Percentiles rank a stretch among this genome's conserved stretches.
phyloP scores from a whole-genome alignment of 257 asterid species.

The Solanum piurae region DNA sequence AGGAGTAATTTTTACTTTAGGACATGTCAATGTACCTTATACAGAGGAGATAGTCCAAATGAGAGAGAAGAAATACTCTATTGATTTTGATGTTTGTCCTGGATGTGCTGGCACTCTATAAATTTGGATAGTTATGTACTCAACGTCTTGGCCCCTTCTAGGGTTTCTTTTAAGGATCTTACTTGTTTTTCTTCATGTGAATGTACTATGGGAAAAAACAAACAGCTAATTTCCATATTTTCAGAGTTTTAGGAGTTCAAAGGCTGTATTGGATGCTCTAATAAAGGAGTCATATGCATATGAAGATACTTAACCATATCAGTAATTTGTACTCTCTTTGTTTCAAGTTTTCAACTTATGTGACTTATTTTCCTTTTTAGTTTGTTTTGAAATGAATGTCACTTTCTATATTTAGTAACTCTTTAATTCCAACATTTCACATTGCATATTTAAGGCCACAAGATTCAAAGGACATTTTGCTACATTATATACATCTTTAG shows the following conservation, averaged over 20 bases:
- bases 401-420: not conserved
- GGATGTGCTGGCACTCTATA: not conserved
- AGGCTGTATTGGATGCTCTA: not conserved
- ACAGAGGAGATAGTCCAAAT: not conserved
- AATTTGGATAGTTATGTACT: not conserved
- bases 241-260: not conserved
- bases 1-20: not conserved
- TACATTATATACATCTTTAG: not conserved
- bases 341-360: not conserved
- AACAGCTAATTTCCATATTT: not conserved
- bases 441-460: not conserved
- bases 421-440: not conserved
- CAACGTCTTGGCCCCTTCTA: not conserved
- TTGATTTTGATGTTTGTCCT: not conserved
- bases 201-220: not conserved
- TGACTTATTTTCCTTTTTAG: not conserved
- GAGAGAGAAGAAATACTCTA: not conserved
- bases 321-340: not conserved
- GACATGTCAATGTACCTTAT: not conserved
- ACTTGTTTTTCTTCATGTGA: not conserved
- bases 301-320: not conserved
- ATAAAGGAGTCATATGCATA: not conserved
- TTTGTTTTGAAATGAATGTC: not conserved
- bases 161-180: not conserved
- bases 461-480: not conserved